These are phyloP conservation scores for Venturia asperata DNA, from an alignment of 2,329 filamentous ascomycete genomes.

Conservation along the genomic window DNA sequence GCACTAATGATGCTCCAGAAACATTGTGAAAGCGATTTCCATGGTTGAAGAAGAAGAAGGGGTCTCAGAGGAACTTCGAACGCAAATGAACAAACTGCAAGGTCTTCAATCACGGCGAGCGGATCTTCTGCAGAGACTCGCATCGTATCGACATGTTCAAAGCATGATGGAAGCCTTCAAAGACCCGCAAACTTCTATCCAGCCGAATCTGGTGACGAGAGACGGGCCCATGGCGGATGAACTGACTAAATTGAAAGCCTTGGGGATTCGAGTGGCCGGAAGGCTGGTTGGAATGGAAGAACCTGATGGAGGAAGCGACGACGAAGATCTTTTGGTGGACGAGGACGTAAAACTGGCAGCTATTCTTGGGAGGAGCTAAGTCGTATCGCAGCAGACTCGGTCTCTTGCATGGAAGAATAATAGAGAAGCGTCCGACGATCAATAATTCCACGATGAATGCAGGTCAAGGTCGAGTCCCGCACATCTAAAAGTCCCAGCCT, in stretches of 20 bases:
- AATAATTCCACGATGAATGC: not conserved
- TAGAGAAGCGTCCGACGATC: no score
- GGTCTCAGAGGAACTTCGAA: conserved; percentile 22
- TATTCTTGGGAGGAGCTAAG: not conserved
- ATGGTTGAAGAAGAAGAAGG: conserved; percentile 5
- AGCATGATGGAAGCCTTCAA: conserved; percentile 47
- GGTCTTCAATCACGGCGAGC: conserved; percentile 45
- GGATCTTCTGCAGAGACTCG: conserved; percentile 40
- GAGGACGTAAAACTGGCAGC: conserved; percentile 8
- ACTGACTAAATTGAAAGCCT: conserved; percentile 57
- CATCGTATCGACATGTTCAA: conserved; percentile 44
- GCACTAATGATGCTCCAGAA: not conserved
- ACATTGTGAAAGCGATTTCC: conserved; percentile 6
- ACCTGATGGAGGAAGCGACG: not conserved
- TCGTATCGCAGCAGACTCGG: no score
- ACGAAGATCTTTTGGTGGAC: conserved; percentile 13
- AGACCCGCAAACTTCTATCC: conserved; percentile 42
- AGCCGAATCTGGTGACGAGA: conserved; percentile 60
- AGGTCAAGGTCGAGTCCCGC: no score
- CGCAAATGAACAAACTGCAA: conserved; percentile 41
- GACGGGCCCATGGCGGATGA: conserved; percentile 60
- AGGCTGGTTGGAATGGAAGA: conserved; percentile 24
- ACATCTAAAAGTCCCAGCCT: not conserved
- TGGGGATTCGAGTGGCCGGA: conserved; percentile 39
- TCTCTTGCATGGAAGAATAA: no score